phyloP scores from a whole-genome alignment of 2,329 filamentous ascomycete species.

The Thelonectria rubi region DNA sequence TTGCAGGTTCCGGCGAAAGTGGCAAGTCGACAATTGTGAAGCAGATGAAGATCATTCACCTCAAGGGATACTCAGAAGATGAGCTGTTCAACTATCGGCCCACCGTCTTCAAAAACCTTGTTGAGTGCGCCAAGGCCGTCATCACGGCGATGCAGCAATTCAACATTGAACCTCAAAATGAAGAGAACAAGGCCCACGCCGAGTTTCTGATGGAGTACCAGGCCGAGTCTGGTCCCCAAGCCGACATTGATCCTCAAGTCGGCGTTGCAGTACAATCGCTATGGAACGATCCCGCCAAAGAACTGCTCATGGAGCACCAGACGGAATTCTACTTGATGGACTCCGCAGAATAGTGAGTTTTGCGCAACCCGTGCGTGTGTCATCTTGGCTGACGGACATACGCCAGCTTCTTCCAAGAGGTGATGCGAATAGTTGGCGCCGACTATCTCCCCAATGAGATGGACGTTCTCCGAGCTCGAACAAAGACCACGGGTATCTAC shows the following conservation, averaged over 20 bases:
- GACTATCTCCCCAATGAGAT: constrained; percentile 94
- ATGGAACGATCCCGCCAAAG: constrained; percentile 89
- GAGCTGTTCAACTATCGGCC: constrained; percentile 93
- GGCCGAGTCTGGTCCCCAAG: constrained; percentile 89
- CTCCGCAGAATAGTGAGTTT: constrained; percentile 91
- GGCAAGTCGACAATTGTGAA: constrained; percentile 99
- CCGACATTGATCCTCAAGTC: constrained; percentile 81
- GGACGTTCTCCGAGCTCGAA: constrained; percentile 93
- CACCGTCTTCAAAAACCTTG: constrained; percentile 97
- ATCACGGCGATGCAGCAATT: constrained; percentile 94
- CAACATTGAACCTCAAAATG: constrained; percentile 78
- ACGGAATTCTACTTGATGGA: constrained; percentile 99
- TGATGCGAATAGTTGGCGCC: constrained; percentile 80
- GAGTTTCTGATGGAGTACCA: constrained; percentile 87
- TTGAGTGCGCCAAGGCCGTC: constrained; percentile 95
- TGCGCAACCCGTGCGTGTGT: constrained; percentile 5
- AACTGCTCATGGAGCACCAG: constrained; percentile 87
- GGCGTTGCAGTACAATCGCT: constrained; percentile 84
- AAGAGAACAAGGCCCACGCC: constrained; percentile 77
- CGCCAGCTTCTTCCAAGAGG: constrained; percentile 92
- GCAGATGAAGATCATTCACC: constrained; percentile 99
- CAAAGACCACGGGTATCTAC: constrained; percentile 99
- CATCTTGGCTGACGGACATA: constrained; percentile 21
- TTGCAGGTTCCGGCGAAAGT: constrained; percentile 91
- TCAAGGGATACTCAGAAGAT: constrained; percentile 95